phyloP scores from a whole-genome alignment of 495 filamentous ascomycete species.

The Chaetomium tenue region DNA sequence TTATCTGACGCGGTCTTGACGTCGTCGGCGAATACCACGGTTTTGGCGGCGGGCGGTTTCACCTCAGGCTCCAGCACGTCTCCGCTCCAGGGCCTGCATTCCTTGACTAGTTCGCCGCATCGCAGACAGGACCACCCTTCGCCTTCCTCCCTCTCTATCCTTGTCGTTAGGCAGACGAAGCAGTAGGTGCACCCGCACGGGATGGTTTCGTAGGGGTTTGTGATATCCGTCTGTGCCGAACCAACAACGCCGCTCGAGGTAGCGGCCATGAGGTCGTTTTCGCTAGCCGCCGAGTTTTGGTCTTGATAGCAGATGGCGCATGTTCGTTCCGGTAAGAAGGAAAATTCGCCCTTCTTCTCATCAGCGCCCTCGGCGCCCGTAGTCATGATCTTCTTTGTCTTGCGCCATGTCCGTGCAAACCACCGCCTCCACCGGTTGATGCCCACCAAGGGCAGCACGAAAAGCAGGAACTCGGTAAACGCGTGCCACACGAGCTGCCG shows the following conservation, averaged over 20 bases:
- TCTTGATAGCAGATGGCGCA: conserved; percentile 98
- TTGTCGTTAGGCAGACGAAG: conserved; percentile 91
- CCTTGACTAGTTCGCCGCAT: conserved; percentile 80
- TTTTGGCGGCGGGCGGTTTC: conserved; percentile 56
- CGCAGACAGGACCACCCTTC: conserved; percentile 95
- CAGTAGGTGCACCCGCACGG: conserved; percentile 94
- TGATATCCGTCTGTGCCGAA: conserved; percentile 89
- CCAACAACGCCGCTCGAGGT: conserved; percentile 73
- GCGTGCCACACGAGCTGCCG: conserved; percentile 98
- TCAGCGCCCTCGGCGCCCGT: conserved; percentile 40
- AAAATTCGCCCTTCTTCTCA: conserved; percentile 71
- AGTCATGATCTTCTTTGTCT: conserved; percentile 62
- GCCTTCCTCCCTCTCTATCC: conserved; percentile 87
- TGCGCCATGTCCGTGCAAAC: conserved; percentile 79
- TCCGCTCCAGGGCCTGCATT: conserved; percentile 90
- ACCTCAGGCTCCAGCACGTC: conserved; percentile 68
- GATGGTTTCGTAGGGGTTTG: conserved; percentile 90
- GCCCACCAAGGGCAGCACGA: conserved; percentile 89
- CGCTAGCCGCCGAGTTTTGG: conserved; percentile 71
- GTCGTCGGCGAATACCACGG: conserved; percentile 68
- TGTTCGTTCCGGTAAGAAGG: conserved; percentile 86
- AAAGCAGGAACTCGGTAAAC: conserved; percentile 96
- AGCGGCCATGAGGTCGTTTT: conserved; percentile 65
- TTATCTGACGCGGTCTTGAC: conserved; percentile 30
- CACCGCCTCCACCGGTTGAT: conserved; percentile 90